Conservation (phyloP, 2,329 filamentous ascomycete genomes). For the Dactylellina cionopaga region DNA sequence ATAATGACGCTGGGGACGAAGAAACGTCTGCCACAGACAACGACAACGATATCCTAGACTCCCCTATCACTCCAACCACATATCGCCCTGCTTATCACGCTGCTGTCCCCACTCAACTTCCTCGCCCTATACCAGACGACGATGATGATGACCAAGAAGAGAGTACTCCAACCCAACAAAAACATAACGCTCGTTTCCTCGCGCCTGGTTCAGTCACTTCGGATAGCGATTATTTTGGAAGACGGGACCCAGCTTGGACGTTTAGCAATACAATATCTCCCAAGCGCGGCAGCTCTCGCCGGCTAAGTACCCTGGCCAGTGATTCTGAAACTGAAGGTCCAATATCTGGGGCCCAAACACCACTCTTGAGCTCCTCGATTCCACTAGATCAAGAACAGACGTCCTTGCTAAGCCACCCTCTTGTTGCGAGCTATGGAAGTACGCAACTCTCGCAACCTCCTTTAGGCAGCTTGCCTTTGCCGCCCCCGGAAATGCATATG, state of each 20-base stretch:
- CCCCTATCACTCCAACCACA: conserved; percentile 36
- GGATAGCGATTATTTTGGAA: conserved; percentile 45
- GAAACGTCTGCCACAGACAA: conserved; percentile 53
- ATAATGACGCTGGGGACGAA: conserved; percentile 47
- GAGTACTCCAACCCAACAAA: conserved; percentile 48
- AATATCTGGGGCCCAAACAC: conserved; percentile 42
- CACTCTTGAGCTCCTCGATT: conserved; percentile 49
- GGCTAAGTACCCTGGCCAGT: conserved; percentile 27
- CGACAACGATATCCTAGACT: conserved; percentile 46
- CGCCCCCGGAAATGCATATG: conserved; percentile 26
- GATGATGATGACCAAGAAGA: conserved; percentile 51
- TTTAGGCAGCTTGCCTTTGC: conserved; percentile 8
- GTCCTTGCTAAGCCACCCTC: conserved; percentile 24
- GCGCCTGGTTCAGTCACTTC: conserved; percentile 35
- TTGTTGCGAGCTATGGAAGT: conserved; percentile 24
- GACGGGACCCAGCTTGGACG: conserved; percentile 36
- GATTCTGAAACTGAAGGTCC: conserved; percentile 43
- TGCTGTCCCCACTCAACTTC: conserved; percentile 33
- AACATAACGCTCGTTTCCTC: conserved; percentile 42
- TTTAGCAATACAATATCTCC: conserved; percentile 38
- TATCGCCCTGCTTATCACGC: conserved; percentile 43
- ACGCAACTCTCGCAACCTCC: conserved; percentile 10
- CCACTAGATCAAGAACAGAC: conserved; percentile 46
- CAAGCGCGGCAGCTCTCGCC: conserved; percentile 31
- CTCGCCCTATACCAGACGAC: conserved; percentile 25